phyloP scores from a whole-genome alignment of 1,139 yeast genomes.

The Sugiyamaella grinbergsii region DNA sequence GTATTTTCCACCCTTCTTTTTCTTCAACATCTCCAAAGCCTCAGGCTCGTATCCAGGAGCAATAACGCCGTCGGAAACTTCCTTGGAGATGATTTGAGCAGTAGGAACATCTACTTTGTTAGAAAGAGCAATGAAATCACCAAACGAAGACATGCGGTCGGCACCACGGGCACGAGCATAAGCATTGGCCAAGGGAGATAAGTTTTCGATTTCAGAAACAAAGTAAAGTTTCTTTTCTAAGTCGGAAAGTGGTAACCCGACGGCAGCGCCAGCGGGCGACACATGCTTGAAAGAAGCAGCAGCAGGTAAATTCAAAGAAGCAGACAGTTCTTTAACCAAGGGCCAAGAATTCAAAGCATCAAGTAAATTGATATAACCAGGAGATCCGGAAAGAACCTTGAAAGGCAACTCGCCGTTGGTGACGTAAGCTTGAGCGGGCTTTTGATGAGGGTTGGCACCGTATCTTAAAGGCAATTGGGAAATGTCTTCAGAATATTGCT shows the following conservation, averaged over 20 bases:
- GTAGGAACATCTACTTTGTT: conserved; percentile 96
- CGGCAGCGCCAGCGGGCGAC: conserved; percentile 98
- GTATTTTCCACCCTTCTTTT: conserved; percentile 97
- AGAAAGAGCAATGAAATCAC: conserved; percentile 96
- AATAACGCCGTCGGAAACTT: conserved; percentile 97
- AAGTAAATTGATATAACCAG: conserved; percentile 93
- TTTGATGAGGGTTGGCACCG: conserved; percentile 99
- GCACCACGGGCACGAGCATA: conserved; percentile 99
- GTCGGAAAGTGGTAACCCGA: conserved; percentile 88
- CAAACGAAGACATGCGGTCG: conserved; percentile 98
- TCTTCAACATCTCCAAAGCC: conserved; percentile 82
- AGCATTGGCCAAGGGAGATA: conserved; percentile 95
- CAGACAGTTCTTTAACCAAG: conserved; percentile 91
- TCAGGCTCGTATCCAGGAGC: conserved; percentile 96
- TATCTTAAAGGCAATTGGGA: conserved; percentile 93
- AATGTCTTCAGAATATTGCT: conserved; percentile 86
- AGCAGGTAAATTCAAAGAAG: conserved; percentile 92
- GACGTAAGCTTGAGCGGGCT: conserved; percentile 97
- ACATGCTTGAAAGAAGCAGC: conserved; percentile 99
- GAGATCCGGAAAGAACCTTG: conserved; percentile 90
- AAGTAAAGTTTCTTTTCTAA: conserved; percentile 93
- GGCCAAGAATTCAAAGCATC: conserved; percentile 99
- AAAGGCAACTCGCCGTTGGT: conserved; percentile 86
- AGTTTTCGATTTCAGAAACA: conserved; percentile 89
- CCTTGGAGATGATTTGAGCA: conserved; percentile 94